Evolutionary conservation across 2,329 filamentous ascomycete genomes (phyloP), one percentile per base, ranked within the genome.

Genomic region (Penicillium sp.): DNA sequence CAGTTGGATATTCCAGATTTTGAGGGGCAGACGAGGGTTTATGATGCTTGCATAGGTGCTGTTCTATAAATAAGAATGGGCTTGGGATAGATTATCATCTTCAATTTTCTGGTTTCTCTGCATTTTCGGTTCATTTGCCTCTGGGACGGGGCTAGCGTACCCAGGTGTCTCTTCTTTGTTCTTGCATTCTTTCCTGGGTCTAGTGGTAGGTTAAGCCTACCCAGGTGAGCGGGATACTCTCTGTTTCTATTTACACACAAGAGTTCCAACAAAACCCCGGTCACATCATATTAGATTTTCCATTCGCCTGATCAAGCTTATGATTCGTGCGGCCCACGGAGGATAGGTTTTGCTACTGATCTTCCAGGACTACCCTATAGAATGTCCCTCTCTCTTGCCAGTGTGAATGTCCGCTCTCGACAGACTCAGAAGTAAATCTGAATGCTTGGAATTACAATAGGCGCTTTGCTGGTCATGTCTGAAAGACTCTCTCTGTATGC

Each of bases 1-100:
- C 49, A 52, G 34, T 41, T 52, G 9, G 45, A 49, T 32, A 52
- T 52, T 32, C 49, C 45, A 10, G 49, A 52, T 43, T 47, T 52
- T 19, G 45, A 48, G 33, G 49, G 45, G 12, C 49, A 52, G 28
- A 48, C 40, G 32, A 39, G 37, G 31, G 31, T 49, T 28, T 45
- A 49, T 43, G 48, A 38, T 15, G 49, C 45, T 35, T 49, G 49
- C 26, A 38, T 52, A 21, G 49, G 37, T 26, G 40, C n/a, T 21
- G 17, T 29, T 29, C 33, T 44, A 29, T 33, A n/a, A 33, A 33
- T 33, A 33, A 33, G 31, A 33, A 33, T 33, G 31, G 31, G 31
- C 8, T 33, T n/a, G 15, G 31, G 15, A 33, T 33, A n/a, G 6
- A 7, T 33, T n/a, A n/a, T n/a, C 31, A 33, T n/a, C 15, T 33